Conservation (phyloP, 2,329 filamentous ascomycete genomes). For the Pestalotiopsis sp. region DNA sequence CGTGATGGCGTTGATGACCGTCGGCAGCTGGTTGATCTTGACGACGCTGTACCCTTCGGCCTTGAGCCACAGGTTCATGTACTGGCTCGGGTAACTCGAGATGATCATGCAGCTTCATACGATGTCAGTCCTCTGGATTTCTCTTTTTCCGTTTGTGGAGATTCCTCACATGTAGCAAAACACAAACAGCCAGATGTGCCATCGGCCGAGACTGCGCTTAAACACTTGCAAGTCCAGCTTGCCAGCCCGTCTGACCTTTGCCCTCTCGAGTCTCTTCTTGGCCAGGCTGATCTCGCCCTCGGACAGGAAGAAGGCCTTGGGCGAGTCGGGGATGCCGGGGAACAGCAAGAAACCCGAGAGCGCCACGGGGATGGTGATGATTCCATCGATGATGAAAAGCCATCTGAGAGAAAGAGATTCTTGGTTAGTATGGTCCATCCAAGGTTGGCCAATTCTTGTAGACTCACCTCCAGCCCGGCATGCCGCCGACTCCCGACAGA, state of each 20-base stretch:
- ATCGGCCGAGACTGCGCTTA: constrained; percentile 46
- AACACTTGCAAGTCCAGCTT: constrained; percentile 45
- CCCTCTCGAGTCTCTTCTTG: constrained; percentile 32
- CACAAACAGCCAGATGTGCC: constrained; percentile 55
- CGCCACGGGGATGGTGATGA: constrained; percentile 55
- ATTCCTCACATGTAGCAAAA: constrained; percentile 48
- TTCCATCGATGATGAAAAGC: constrained; percentile 59
- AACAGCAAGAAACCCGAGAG: constrained; percentile 51
- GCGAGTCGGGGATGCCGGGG: constrained; percentile 44
- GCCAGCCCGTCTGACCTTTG: constrained; percentile 37
- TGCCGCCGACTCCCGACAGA: constrained; percentile 18
- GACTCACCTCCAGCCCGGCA: constrained; percentile 24
- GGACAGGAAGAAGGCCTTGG: constrained; percentile 38
- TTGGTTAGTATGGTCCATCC: neutral
- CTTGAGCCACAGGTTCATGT: constrained; percentile 58
- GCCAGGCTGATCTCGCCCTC: constrained; percentile 38
- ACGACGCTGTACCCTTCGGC: constrained; percentile 48
- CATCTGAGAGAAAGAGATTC: constrained; percentile 24
- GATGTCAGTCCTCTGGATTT: neutral
- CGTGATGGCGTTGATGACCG: constrained; percentile 48
- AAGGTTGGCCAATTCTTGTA: no score
- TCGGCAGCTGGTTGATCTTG: constrained; percentile 53
- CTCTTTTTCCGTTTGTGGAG: neutral
- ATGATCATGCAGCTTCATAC: constrained; percentile 40
- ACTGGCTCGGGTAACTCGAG: constrained; percentile 45